Evolutionary conservation across 1,139 yeast species (phyloP).

Genomic region (Blastobotrys ciferrii): DNA sequence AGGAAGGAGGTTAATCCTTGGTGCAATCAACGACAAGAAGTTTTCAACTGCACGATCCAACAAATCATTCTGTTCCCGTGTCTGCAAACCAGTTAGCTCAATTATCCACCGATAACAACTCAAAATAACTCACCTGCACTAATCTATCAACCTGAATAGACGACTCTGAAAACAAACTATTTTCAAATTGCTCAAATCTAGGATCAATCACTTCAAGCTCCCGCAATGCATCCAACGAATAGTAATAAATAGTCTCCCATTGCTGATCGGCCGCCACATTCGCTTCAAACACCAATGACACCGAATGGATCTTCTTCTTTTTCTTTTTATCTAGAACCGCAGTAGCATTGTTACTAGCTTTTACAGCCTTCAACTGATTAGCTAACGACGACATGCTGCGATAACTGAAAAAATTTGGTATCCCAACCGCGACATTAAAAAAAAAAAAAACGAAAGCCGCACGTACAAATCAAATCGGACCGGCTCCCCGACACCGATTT

Average conservation of each 20-base stretch:
- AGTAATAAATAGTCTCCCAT: constrained; percentile 72
- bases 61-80: constrained; percentile 70
- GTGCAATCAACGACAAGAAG: constrained; percentile 72
- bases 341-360: constrained; percentile 62
- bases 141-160: constrained; percentile 76
- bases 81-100: constrained; percentile 26
- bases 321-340: constrained; percentile 83
- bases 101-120: not conserved
- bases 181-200: constrained; percentile 67
- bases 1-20: constrained; percentile 69
- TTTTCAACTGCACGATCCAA: constrained; percentile 72
- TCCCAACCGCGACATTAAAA: constrained; percentile 3
- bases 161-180: constrained; percentile 76
- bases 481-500: not conserved
- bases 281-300: constrained; percentile 83
- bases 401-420: not conserved
- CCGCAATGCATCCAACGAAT: constrained; percentile 72
- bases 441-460: constrained; percentile 2
- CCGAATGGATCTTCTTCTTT: constrained; percentile 82
- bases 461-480: no score
- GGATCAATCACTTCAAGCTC: constrained; percentile 70
- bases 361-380: constrained; percentile 64
- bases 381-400: constrained; percentile 47
- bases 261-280: constrained; percentile 91
- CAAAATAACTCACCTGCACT: constrained; percentile 47